phyloP scores from a whole-genome alignment of 257 asterid species.

The Solanum dulcamara region DNA sequence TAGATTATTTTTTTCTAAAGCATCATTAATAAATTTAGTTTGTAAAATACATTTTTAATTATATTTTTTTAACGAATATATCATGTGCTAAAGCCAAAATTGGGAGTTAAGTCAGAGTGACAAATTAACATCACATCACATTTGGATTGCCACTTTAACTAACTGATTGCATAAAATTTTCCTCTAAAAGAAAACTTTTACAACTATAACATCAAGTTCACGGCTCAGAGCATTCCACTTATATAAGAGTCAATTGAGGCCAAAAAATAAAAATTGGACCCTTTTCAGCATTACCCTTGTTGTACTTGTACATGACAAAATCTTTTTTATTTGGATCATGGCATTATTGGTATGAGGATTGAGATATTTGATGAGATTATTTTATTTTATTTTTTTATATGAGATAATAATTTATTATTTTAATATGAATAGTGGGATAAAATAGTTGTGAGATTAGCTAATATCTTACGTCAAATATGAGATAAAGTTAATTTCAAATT shows the following conservation, averaged over 20 bases:
- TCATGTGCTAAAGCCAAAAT: not conserved
- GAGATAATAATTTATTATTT: no score
- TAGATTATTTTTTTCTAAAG: no score
- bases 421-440: not conserved
- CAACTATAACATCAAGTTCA: not conserved
- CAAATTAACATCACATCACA: not conserved
- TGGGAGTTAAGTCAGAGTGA: not conserved
- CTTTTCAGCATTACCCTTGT: not conserved
- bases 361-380: no score
- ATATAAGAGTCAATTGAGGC: not conserved
- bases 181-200: not conserved
- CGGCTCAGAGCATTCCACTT: not conserved
- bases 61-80: no score
- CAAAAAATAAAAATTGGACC: not conserved
- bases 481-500: no score
- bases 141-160: not conserved
- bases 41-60: no score
- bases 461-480: rapidly evolving
- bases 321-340: not conserved
- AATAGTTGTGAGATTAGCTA: not conserved
- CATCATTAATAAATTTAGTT: no score
- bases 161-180: not conserved
- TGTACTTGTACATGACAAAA: not conserved
- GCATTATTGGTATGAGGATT: not conserved
- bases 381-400: no score